These are phyloP conservation scores for Hibiscus tridactylites DNA, from an alignment of 345 rosid species.

Conservation along the genomic window DNA sequence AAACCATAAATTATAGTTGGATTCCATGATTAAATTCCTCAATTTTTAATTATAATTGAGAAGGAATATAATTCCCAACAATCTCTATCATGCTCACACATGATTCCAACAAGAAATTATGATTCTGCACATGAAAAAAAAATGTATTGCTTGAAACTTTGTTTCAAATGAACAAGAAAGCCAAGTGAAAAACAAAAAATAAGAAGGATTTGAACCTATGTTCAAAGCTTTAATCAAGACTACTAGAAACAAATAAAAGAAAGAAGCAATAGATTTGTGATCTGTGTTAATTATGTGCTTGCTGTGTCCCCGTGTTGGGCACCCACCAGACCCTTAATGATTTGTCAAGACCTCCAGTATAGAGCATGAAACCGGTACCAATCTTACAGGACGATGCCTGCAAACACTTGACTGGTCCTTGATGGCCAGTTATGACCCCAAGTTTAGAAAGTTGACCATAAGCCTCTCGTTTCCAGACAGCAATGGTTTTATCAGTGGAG, in stretches of 20 bases:
- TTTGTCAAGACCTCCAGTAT: conserved; percentile 89
- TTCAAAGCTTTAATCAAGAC: conserved; percentile 9
- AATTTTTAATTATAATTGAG: not conserved
- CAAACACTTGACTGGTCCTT: conserved; percentile 86
- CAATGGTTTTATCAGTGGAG: conserved; percentile 84
- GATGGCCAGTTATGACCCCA: conserved; percentile 63
- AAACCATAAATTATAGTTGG: not conserved
- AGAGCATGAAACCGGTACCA: conserved; percentile 72
- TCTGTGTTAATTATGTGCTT: not conserved
- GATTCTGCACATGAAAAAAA: not conserved
- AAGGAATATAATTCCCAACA: not conserved
- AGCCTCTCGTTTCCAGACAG: conserved; percentile 62
- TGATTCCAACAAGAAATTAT: not conserved
- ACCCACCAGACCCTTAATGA: conserved; percentile 94
- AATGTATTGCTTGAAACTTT: not conserved
- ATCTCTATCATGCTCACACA: not conserved
- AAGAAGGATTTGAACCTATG: not conserved
- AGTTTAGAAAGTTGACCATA: conserved; percentile 41
- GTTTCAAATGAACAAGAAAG: not conserved
- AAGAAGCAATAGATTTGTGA: conserved; percentile 11
- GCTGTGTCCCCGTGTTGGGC: conserved; percentile 26
- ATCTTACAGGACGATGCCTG: conserved; percentile 52
- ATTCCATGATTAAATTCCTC: not conserved
- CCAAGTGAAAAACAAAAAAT: not conserved
- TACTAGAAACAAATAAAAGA: conserved; percentile 29